Evolutionary conservation across 306 rosid genomes (phyloP).

Genomic region (Cucumis melo): DNA sequence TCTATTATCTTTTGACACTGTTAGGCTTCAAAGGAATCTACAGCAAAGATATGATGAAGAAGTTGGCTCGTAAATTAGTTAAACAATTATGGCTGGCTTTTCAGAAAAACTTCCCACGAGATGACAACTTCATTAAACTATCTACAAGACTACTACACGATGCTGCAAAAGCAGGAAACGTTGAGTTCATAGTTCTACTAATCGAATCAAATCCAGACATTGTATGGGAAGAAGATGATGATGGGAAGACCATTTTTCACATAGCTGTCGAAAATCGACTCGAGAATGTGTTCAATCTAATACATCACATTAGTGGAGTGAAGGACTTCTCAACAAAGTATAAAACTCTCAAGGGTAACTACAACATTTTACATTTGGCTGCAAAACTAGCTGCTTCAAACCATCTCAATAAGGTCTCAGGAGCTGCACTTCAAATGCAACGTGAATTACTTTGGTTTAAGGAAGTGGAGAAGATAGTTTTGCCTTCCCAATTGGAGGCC

Average conservation of each 20-base stretch:
- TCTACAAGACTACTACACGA: neutral
- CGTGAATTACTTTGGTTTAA: slow-evolving; percentile 22
- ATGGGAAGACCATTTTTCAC: slow-evolving; percentile 10
- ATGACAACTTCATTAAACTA: neutral
- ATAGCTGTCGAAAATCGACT: slow-evolving; percentile 14
- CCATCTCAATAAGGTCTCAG: slow-evolving; percentile 14
- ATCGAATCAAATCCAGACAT: slow-evolving; percentile 13
- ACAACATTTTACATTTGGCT: slow-evolving; percentile 16
- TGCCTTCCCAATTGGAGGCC: neutral
- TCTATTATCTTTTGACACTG: neutral
- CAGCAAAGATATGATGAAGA: neutral
- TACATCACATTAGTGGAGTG: slow-evolving; percentile 11
- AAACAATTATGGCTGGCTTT: slow-evolving; percentile 1
- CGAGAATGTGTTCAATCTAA: slow-evolving; percentile 10
- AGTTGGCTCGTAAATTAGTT: slow-evolving; percentile 8
- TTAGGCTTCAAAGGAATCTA: neutral
- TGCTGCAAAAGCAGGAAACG: slow-evolving; percentile 15
- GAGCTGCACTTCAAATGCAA: slow-evolving; percentile 26
- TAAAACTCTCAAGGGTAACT: neutral
- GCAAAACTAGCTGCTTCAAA: slow-evolving; percentile 10
- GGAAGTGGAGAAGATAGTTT: slow-evolving; percentile 36
- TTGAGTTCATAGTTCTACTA: slow-evolving; percentile 11
- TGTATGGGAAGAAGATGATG: slow-evolving; percentile 3
- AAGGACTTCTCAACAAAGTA: slow-evolving; percentile 3
- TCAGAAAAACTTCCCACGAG: neutral